Evolutionary conservation across 106 monocot species (phyloP).

Genomic region (Acanthochlamys bracteata): DNA sequence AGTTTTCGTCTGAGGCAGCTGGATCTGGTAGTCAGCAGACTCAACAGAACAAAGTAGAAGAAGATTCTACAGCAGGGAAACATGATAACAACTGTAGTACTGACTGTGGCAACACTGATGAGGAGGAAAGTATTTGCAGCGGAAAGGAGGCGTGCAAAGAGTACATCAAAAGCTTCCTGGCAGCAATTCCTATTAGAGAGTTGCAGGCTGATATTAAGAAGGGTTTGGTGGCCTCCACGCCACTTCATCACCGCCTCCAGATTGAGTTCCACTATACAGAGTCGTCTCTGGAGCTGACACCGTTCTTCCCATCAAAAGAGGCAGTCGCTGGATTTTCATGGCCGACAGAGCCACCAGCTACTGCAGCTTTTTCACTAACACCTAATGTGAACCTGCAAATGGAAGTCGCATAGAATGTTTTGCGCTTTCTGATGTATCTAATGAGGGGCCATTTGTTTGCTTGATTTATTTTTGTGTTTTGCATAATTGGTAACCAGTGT

Average conservation of each 20-base stretch:
- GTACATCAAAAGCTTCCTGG: conserved; percentile 89
- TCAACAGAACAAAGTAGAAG: not conserved
- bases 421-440: not conserved
- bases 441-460: not conserved
- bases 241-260: conserved; percentile 72
- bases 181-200: conserved; percentile 81
- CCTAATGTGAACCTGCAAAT: conserved; percentile 7
- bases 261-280: conserved; percentile 83
- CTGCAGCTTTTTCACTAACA: conserved; percentile 1
- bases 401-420: conserved; percentile 12
- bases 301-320: not conserved
- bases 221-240: conserved; percentile 33
- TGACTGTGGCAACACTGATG: not conserved
- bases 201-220: conserved; percentile 75
- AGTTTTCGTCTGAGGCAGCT: not conserved
- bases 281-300: conserved; percentile 5
- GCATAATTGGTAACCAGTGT: not conserved
- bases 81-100: not conserved
- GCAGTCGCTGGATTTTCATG: conserved; percentile 12
- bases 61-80: not conserved
- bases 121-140: conserved; percentile 31
- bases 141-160: conserved; percentile 85
- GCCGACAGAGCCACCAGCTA: conserved; percentile 5
- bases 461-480: not conserved
- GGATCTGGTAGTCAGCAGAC: conserved; percentile 8